These are phyloP conservation scores for Camelina hispida DNA, from an alignment of 345 rosid genomes.

Conservation along the genomic window DNA sequence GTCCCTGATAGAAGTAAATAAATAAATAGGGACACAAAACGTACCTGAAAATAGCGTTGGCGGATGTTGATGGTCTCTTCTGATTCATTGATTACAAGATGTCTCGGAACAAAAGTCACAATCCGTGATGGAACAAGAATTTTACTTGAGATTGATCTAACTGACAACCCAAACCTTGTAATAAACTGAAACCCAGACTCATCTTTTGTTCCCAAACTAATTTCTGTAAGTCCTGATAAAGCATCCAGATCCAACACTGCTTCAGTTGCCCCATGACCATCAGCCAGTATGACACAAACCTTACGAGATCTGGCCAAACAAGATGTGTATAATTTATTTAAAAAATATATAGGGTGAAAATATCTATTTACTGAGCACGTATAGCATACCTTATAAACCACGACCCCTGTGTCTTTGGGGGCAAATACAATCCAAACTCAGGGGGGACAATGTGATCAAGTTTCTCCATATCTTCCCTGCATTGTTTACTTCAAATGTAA, in stretches of 20 bases:
- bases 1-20: constrained; percentile 18
- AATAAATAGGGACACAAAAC: constrained; percentile 27
- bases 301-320: constrained; percentile 66
- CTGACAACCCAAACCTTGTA: constrained; percentile 76
- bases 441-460: constrained; percentile 57
- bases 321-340: constrained; percentile 19
- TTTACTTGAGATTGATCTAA: constrained; percentile 56
- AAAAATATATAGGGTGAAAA: constrained; percentile 17
- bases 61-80: constrained; percentile 67
- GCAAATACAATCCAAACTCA: constrained; percentile 69
- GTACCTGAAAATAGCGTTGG: constrained; percentile 82
- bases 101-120: constrained; percentile 75
- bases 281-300: constrained; percentile 59
- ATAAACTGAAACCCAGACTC: constrained; percentile 59
- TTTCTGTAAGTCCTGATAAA: constrained; percentile 86
- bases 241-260: constrained; percentile 75
- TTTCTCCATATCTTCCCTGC: constrained; percentile 68
- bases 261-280: constrained; percentile 56
- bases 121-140: constrained; percentile 63
- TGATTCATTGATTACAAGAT: constrained; percentile 73
- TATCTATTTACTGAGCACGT: constrained; percentile 27
- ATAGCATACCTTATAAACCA: constrained; percentile 76
- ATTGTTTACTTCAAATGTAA: constrained; percentile 36
- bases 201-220: constrained; percentile 65
- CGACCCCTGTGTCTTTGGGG: constrained; percentile 66